phyloP scores from a whole-genome alignment of 768 basidiomycete species.

The Lenzites betulinus region DNA sequence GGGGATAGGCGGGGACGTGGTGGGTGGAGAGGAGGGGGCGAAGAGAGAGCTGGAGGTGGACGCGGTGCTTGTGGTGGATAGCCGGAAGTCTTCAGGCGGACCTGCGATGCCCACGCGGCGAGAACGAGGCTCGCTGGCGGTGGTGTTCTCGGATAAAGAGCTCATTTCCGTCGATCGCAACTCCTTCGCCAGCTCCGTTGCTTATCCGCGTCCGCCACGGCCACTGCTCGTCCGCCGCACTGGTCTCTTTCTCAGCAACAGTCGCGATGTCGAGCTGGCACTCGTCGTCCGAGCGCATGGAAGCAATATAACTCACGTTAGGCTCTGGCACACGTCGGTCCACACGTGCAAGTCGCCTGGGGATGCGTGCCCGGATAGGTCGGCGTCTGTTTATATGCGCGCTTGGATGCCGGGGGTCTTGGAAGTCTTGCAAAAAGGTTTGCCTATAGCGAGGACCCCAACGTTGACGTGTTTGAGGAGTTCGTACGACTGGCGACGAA shows the following conservation, averaged over 20 bases:
- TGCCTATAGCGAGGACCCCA: no score
- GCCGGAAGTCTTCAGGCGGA: constrained; percentile 24
- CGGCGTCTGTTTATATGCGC: not conserved
- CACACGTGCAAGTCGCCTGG: constrained; percentile 21
- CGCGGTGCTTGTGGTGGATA: constrained; percentile 20
- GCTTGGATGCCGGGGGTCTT: not conserved
- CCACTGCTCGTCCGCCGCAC: constrained; percentile 11
- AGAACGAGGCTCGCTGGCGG: constrained; percentile 34
- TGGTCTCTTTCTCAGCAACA: not conserved
- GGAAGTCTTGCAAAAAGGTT: no score
- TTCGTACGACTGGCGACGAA: no score
- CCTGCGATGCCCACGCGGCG: constrained; percentile 32
- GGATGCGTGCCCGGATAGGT: not conserved
- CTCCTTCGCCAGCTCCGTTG: constrained; percentile 12
- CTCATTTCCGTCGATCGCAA: constrained; percentile 26
- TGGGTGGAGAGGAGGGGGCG: constrained; percentile 27
- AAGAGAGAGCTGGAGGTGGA: constrained; percentile 19
- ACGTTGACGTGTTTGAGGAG: no score
- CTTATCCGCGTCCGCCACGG: constrained; percentile 19
- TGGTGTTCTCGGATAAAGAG: constrained; percentile 25
- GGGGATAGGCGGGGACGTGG: constrained; percentile 30
- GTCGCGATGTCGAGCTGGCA: not conserved
- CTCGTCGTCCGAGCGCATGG: not conserved
- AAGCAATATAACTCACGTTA: constrained; percentile 7
- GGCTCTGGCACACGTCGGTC: not conserved